Evolutionary conservation across 108 stramenopile genomes (phyloP).

Genomic region (Discostella stelligeroides): DNA sequence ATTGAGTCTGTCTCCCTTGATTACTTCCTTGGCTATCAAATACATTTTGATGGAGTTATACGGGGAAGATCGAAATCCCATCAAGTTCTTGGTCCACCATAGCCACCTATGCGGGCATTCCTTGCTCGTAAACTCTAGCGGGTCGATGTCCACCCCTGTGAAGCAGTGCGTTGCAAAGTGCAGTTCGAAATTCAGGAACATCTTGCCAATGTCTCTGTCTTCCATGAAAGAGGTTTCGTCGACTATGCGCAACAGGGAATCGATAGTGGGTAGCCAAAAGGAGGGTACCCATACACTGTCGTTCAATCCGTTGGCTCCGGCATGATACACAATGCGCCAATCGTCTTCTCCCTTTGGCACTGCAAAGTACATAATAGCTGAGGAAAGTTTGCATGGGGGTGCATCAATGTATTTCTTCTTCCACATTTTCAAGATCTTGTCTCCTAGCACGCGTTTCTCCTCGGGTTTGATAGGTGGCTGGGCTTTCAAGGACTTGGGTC

Average conservation of each 20-base stretch:
- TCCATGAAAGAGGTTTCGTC: too few species aligned
- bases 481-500: slow-evolving; percentile 2
- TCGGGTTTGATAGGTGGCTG: slow-evolving; percentile 8
- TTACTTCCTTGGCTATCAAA: slow-evolving; percentile 29
- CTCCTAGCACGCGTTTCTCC: not conserved
- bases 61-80: slow-evolving; percentile 42
- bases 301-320: slow-evolving; percentile 43
- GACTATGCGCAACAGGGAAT: slow-evolving; percentile 17
- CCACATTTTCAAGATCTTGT: slow-evolving; percentile 6
- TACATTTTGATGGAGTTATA: slow-evolving; percentile 29
- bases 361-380: too few species aligned
- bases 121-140: not conserved
- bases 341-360: too few species aligned
- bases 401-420: slow-evolving; percentile 1
- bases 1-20: slow-evolving; percentile 18
- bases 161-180: slow-evolving; percentile 2
- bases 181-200: too few species aligned
- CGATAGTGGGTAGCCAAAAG: slow-evolving; percentile 39
- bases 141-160: slow-evolving; percentile 22
- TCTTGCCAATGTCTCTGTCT: too few species aligned
- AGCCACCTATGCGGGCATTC: not conserved
- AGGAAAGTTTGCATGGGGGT: not conserved
- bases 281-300: slow-evolving; percentile 42
- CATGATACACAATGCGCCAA: too few species aligned
- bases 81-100: slow-evolving; percentile 25